Evolutionary conservation across 306 rosid species (phyloP), one percentile per base, ranked within the genome.

Genomic region (Vachellia pachyceras): DNA sequence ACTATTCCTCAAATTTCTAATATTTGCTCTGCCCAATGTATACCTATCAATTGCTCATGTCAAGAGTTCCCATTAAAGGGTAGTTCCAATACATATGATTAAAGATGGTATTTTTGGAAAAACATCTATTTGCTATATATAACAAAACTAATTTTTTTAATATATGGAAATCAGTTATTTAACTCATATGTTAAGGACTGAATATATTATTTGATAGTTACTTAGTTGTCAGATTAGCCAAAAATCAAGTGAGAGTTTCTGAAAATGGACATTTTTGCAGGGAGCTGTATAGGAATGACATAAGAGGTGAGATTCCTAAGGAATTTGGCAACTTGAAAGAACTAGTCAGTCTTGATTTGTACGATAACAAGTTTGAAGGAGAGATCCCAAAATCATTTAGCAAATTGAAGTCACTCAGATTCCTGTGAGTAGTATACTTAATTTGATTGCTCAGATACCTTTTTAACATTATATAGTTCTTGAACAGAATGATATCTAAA

Each of bases 271-370:
- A 68, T 41, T 68, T 57, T 82, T 89, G 77, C 91, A 95, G 98
- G 93, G 99, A 93, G 85, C 97, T 95, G 79, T 95, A 95, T 58
- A 83, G 79, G 86, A 95, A 93, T 85, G 90, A 89, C 33, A 69
- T 95, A 20, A 84, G 76, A 37, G 99, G 99, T 40, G 80, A 89
- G 79, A 85, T 95, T 84, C 99, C 99, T 67, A 11, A 77, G 74
- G 98, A 89, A 79, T 81, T 95, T 73, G 94, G 98, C 11, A 91
- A 88, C 40, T 83, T 95, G 86, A 86, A 90, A 78, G 70, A 77
- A 41, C 96, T 95, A 49, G 78, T 93, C 52, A 94, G 98, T 91
- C 82, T 95, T 97, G 99, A 95, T 90, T 55, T 95, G 86, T 95
- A 95, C 79, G 87, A 71, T 68, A 93, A 95, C 92, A 91, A 84